These are phyloP conservation scores for Thelonectria blattea DNA, from an alignment of 2,329 filamentous ascomycete genomes.

Conservation along the genomic window DNA sequence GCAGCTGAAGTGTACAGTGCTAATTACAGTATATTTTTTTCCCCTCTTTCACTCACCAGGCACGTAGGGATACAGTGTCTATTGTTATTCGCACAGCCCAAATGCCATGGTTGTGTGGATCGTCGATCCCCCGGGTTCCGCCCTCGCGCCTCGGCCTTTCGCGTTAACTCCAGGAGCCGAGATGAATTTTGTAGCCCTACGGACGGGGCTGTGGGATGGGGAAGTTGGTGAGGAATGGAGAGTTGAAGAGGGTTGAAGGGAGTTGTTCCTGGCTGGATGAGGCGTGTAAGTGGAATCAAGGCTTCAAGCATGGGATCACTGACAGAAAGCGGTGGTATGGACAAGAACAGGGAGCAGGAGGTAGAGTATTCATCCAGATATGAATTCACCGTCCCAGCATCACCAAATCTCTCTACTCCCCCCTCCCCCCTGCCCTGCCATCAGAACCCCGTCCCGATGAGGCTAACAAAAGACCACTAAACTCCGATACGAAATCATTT, in stretches of 20 bases:
- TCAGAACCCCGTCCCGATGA: not conserved
- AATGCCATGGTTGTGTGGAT: slow-evolving; percentile 2
- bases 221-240: not conserved
- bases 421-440: not conserved
- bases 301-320: no score
- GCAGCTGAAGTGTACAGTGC: no score
- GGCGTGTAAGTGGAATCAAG: not conserved
- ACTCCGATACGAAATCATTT: not conserved
- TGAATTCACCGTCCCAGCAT: not conserved
- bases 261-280: not conserved
- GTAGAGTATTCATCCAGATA: no score
- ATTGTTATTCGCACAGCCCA: no score
- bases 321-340: no score
- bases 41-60: no score
- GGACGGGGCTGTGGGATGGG: not conserved
- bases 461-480: not conserved
- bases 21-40: no score
- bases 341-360: no score
- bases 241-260: not conserved
- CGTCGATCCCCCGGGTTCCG: slow-evolving; percentile 13
- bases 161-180: slow-evolving; percentile 31
- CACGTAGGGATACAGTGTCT: no score
- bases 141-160: slow-evolving; percentile 36
- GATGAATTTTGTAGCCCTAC: slow-evolving; percentile 9
- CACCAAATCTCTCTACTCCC: not conserved